Evolutionary conservation across 2,329 filamentous ascomycete species (phyloP).

Genomic region (Cercospora sojina): DNA sequence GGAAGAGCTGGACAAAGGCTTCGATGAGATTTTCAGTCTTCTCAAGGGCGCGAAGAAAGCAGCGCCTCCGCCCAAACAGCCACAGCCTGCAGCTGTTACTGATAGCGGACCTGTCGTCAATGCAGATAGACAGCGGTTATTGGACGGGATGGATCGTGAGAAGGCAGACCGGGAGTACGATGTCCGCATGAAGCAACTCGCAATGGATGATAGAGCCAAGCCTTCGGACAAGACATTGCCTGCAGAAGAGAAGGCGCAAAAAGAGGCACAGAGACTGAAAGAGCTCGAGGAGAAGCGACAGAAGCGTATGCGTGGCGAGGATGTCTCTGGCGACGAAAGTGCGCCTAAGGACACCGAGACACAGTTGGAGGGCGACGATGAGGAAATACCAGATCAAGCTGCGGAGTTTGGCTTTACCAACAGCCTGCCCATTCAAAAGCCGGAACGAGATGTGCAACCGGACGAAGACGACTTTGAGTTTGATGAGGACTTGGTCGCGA

Average conservation of each 20-base stretch:
- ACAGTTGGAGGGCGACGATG: slow-evolving; percentile 38
- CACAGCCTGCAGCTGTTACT: slow-evolving; percentile 34
- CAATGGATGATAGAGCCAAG: slow-evolving; percentile 78
- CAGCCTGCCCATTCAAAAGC: slow-evolving; percentile 45
- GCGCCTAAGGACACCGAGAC: slow-evolving; percentile 25
- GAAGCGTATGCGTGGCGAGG: slow-evolving; percentile 82
- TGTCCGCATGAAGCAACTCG: slow-evolving; percentile 73
- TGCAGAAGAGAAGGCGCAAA: slow-evolving; percentile 76
- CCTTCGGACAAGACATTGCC: slow-evolving; percentile 89
- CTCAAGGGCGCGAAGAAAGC: slow-evolving; percentile 59
- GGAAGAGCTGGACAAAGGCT: slow-evolving; percentile 78
- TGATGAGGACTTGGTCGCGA: slow-evolving; percentile 84
- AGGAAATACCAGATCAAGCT: slow-evolving; percentile 55
- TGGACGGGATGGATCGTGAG: slow-evolving; percentile 61
- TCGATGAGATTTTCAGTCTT: slow-evolving; percentile 72
- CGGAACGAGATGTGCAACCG: slow-evolving; percentile 65
- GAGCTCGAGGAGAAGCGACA: slow-evolving; percentile 80
- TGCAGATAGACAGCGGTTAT: slow-evolving; percentile 61
- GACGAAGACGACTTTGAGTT: slow-evolving; percentile 94
- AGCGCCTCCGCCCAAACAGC: slow-evolving; percentile 32
- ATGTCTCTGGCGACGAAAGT: slow-evolving; percentile 63
- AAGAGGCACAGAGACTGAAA: slow-evolving; percentile 73
- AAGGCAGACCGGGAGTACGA: slow-evolving; percentile 87
- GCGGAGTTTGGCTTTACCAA: slow-evolving; percentile 63
- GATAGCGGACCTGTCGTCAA: slow-evolving; percentile 51